phyloP scores from a whole-genome alignment of 116 monocot genomes.

The Phalaenopsis hybrid region DNA sequence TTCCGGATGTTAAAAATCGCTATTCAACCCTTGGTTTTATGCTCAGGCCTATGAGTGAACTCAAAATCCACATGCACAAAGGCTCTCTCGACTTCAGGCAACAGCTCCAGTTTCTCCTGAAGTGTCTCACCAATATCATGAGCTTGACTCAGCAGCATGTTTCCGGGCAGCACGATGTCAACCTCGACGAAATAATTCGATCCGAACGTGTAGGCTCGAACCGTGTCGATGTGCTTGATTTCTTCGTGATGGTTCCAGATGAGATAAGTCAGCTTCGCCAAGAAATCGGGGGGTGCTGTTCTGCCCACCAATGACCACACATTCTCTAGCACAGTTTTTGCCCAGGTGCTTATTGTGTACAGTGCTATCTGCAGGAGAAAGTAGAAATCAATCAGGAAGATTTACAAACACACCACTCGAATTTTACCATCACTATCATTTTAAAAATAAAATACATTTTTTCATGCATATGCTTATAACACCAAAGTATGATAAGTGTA shows the following conservation, averaged over 20 bases:
- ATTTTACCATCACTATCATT: too few relatives aligned
- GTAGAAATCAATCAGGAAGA: too few relatives aligned
- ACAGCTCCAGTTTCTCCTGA: conserved; percentile 74
- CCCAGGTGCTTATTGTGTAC: conserved; percentile 77
- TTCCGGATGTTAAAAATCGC: too few relatives aligned
- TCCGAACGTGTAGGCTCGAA: conserved; percentile 84
- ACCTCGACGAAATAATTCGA: conserved; percentile 81
- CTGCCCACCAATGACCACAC: conserved; percentile 60
- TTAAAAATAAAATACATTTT: too few relatives aligned
- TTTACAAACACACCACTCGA: too few relatives aligned
- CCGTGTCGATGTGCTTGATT: conserved; percentile 78
- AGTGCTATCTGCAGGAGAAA: conserved; percentile 55
- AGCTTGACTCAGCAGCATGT: conserved; percentile 57
- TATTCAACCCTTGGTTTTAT: conserved; percentile 28
- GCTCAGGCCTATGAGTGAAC: conserved; percentile 75
- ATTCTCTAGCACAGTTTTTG: conserved; percentile 64
- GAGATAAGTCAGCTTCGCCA: conserved; percentile 74
- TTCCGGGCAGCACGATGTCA: conserved; percentile 63
- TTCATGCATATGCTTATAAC: too few relatives aligned
- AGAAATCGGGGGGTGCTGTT: conserved; percentile 67
- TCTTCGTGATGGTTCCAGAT: conserved; percentile 81
- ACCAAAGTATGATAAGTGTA: too few relatives aligned
- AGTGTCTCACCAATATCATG: conserved; percentile 84
- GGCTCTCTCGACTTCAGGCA: conserved; percentile 83
- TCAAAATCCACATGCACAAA: conserved; percentile 93